Conservation (phyloP, 2,329 filamentous ascomycete genomes). For the Dothiorella sarmentorum region DNA sequence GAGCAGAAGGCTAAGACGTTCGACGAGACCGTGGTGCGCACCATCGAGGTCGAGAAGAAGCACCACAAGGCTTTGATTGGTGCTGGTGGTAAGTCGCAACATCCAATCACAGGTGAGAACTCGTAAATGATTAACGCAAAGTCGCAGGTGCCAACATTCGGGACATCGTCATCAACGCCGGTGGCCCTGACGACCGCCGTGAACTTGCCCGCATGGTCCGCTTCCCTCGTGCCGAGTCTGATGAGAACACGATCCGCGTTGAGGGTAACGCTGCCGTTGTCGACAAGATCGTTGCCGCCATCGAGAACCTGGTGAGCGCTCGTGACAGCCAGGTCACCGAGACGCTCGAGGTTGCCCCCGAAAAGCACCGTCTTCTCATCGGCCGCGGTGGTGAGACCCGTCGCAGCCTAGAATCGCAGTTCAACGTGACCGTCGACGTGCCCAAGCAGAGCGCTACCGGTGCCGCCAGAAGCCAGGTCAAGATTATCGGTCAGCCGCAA, state of each 20-base stretch:
- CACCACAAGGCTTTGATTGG: slow-evolving; percentile 90
- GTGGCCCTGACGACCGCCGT: slow-evolving; percentile 81
- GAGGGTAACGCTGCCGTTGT: slow-evolving; percentile 83
- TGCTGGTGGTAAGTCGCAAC: slow-evolving; percentile 67
- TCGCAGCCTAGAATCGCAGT: slow-evolving; percentile 78
- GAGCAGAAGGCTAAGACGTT: slow-evolving; percentile 84
- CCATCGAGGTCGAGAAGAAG: slow-evolving; percentile 89
- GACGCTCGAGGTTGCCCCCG: slow-evolving; percentile 74
- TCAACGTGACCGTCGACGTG: slow-evolving; percentile 83
- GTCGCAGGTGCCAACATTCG: slow-evolving; percentile 74
- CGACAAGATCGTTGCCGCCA: slow-evolving; percentile 80
- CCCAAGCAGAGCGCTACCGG: slow-evolving; percentile 70
- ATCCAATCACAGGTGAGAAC: slow-evolving; percentile 37
- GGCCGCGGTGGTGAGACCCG: slow-evolving; percentile 87
- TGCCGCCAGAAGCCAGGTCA: slow-evolving; percentile 77
- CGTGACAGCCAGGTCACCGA: slow-evolving; percentile 79
- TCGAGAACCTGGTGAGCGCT: slow-evolving; percentile 76
- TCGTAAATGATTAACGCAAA: slow-evolving; percentile 29
- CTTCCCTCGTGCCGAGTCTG: slow-evolving; percentile 85
- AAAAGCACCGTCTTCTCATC: slow-evolving; percentile 88
- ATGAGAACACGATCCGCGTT: slow-evolving; percentile 79
- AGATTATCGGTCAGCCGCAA: slow-evolving; percentile 73
- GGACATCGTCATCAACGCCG: slow-evolving; percentile 80
- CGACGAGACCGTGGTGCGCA: slow-evolving; percentile 82
- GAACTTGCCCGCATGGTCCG: slow-evolving; percentile 85